Conservation (phyloP, 2,329 filamentous ascomycete species). For the Neonectria coccinea region DNA sequence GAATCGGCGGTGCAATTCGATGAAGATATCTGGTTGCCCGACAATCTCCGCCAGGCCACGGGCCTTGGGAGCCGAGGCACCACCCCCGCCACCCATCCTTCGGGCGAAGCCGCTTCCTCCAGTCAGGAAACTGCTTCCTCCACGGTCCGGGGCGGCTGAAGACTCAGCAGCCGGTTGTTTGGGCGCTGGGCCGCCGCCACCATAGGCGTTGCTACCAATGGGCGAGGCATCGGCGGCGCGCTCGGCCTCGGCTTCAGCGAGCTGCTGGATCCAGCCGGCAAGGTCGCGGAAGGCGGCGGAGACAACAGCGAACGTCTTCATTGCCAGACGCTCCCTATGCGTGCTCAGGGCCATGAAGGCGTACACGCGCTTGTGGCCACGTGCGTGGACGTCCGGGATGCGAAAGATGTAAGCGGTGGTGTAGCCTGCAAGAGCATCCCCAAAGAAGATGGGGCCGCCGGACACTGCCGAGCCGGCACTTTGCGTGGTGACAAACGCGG, state of each 20-base stretch:
- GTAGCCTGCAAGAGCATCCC: conserved; percentile 73
- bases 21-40: conserved; percentile 75
- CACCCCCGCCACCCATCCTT: conserved; percentile 68
- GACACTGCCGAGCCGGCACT: conserved; percentile 66
- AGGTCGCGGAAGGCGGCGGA: conserved; percentile 72
- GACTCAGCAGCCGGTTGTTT: conserved; percentile 47
- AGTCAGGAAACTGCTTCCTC: conserved; percentile 67
- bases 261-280: conserved; percentile 73
- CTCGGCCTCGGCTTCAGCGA: conserved; percentile 73
- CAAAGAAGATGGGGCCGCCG: conserved; percentile 76
- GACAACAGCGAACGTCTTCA: conserved; percentile 74
- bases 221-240: conserved; percentile 60
- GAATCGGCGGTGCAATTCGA: conserved; percentile 73
- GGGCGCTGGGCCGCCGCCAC: conserved; percentile 50
- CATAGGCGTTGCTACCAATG: conserved; percentile 55
- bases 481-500: conserved; percentile 67
- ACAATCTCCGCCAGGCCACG: conserved; percentile 74
- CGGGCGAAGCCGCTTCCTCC: conserved; percentile 68
- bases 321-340: conserved; percentile 72
- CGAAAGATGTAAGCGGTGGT: conserved; percentile 79
- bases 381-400: conserved; percentile 74
- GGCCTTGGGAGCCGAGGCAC: conserved; percentile 67
- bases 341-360: conserved; percentile 75
- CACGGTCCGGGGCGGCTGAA: conserved; percentile 51
- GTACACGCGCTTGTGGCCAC: conserved; percentile 76